Evolutionary conservation across 768 basidiomycete species (phyloP), one percentile per base, ranked within the genome.

Genomic region (Psilocybe tampanensis): DNA sequence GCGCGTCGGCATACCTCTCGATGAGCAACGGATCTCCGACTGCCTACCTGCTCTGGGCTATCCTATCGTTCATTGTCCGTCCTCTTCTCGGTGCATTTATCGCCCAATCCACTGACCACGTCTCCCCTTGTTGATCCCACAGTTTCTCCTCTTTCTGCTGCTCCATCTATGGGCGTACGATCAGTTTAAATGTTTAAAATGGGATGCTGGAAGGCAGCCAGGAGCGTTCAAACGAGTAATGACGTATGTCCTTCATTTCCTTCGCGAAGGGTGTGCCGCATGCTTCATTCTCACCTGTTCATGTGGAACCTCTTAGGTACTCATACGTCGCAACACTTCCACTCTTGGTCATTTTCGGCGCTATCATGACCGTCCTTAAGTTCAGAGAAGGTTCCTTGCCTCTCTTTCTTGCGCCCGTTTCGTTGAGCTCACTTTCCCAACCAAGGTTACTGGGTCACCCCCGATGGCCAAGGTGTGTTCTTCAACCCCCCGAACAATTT

Each of bases 181-280:
- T 73, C 79, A 73, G 57, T 89, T 92, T 71, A 79, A 85, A 59
- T 92, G 91, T 70, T 71, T 92, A 44, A 80, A 76, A 70, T 92
- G 90, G 89, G 79, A 84, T 67, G 79, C 85, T 13, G 89, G 89
- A 32, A 80, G 89, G 51, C 89, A 90, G 68, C 89, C 88, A 55
- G 92, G 92, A 54, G 85, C 91, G 12, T 94, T 94, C 81, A 92
- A 89, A 73, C 81, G 92, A 49, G 80, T 94, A 66, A 94, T 94
- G 92, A 93, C 89, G 89, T 92, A 66, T 66, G 85, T 77, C 36
- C 42, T 18, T 36, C 32, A 45, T 22, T 56, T 44, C 42, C 34
- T 29, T 50, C 26, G 19, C 44, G 36, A 54, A 57, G 18, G 33
- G 29, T 47, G 36, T 45, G 21, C 60, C 50, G 51, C 60, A 66